Percentiles rank a stretch among this genome's conserved stretches.
These are phyloP conservation scores for Ascochyta viciae-villosae DNA, from an alignment of 2,329 filamentous ascomycete genomes.

Conservation along the genomic window DNA sequence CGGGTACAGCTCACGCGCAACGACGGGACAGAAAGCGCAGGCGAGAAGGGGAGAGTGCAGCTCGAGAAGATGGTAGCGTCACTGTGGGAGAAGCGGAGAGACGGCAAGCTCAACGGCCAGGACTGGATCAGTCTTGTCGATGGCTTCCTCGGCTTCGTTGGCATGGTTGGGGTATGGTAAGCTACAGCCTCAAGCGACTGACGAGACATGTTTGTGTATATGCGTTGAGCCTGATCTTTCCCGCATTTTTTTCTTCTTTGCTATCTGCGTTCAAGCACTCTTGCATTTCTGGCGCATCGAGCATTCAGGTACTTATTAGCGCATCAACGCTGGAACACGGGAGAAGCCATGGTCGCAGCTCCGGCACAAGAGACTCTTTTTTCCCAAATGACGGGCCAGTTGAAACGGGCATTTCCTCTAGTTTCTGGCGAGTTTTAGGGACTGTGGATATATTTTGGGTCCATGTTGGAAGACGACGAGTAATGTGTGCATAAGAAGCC, in stretches of 20 bases:
- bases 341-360: too few relatives aligned
- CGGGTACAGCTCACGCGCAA: conserved; percentile 43
- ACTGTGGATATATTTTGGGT: too few relatives aligned
- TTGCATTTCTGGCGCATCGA: conserved; percentile 2
- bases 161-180: conserved; percentile 31
- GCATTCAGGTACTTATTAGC: not conserved
- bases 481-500: too few relatives aligned
- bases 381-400: too few relatives aligned
- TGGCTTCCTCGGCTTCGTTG: conserved; percentile 43
- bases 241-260: not conserved
- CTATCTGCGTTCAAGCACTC: conserved; percentile 18
- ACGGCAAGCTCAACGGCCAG: conserved; percentile 40
- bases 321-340: not conserved
- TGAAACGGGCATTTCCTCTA: too few relatives aligned
- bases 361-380: too few relatives aligned
- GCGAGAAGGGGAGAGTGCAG: conserved; percentile 31
- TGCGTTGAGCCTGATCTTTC: not conserved
- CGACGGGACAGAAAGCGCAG: conserved; percentile 43
- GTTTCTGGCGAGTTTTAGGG: too few relatives aligned
- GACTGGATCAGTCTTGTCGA: conserved; percentile 48
- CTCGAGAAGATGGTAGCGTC: conserved; percentile 33
- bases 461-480: not conserved
- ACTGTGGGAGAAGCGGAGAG: conserved; percentile 45
- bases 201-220: not conserved
- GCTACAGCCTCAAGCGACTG: not conserved